Conservation (phyloP, 345 rosid genomes). For the Pugionium cornutum region DNA sequence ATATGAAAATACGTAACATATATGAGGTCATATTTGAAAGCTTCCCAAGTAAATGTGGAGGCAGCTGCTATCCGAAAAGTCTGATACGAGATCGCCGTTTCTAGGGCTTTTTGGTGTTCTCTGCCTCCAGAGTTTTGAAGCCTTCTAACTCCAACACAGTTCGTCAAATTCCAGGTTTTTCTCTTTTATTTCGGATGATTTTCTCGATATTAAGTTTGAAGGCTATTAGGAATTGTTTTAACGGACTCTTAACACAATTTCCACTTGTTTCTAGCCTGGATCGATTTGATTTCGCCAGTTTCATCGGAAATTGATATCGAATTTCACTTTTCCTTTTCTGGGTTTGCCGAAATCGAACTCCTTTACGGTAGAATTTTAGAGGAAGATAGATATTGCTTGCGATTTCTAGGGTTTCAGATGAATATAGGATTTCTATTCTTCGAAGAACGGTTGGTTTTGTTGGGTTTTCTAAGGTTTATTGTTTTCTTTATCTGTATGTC, state of each 20-base stretch:
- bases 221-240: neutral
- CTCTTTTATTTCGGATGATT: neutral
- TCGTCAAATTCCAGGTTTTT: conserved; percentile 14
- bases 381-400: neutral
- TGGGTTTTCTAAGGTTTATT: neutral
- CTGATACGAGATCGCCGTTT: conserved; percentile 29
- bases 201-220: conserved; percentile 7
- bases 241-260: conserved; percentile 1
- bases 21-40: conserved; percentile 20
- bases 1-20: neutral
- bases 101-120: conserved; percentile 29
- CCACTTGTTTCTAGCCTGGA: conserved; percentile 6
- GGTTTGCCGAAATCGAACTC: conserved; percentile 15
- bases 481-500: neutral
- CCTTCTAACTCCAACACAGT: conserved; percentile 2
- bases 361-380: neutral
- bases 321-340: neutral
- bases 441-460: neutral
- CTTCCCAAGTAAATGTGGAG: conserved; percentile 20
- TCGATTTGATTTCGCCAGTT: conserved; percentile 10
- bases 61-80: neutral
- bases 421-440: neutral
- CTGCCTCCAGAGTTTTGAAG: conserved; percentile 19
- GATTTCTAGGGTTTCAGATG: conserved; percentile 30
- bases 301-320: neutral